Conservation (phyloP, 495 filamentous ascomycete species). For the Echria macrotheca region DNA sequence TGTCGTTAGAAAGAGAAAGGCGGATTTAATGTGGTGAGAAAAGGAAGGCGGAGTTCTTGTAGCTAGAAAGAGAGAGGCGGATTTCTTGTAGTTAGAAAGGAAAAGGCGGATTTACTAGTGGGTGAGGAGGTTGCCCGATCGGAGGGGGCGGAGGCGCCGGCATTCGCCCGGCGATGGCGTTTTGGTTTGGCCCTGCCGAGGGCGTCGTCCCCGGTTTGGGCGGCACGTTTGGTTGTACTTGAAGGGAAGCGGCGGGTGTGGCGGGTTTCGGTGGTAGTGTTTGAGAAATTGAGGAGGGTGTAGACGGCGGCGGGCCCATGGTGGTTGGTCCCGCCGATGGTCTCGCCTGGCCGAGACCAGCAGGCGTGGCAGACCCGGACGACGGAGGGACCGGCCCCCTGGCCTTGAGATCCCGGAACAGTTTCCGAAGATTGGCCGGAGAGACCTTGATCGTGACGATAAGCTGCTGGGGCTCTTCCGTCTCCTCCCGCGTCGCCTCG, state of each 20-base stretch:
- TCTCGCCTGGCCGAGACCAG: neutral
- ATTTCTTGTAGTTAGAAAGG: neutral
- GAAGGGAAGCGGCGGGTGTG: constrained; percentile 26
- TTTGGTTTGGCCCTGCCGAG: no score
- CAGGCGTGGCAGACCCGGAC: constrained; percentile 41
- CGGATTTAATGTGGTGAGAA: no score
- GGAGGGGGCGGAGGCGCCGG: constrained; percentile 58
- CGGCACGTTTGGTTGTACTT: neutral
- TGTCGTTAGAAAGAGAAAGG: no score
- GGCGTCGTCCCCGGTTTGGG: neutral
- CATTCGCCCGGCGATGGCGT: constrained; percentile 58
- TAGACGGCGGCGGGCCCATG: constrained; percentile 58
- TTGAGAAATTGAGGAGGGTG: constrained; percentile 33
- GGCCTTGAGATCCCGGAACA: constrained; percentile 40
- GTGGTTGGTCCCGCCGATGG: constrained; percentile 33
- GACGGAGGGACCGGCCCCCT: constrained; percentile 35
- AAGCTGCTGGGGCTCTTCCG: constrained; percentile 57
- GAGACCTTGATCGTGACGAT: constrained; percentile 69
- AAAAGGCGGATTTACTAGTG: constrained; percentile 47
- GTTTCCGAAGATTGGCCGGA: constrained; percentile 56
- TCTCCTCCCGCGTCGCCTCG: constrained; percentile 62
- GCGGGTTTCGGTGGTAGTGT: constrained; percentile 25
- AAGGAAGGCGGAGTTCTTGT: no score
- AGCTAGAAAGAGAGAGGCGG: no score
- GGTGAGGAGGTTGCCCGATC: constrained; percentile 44